Percentiles rank a stretch among this genome's conserved stretches.
Evolutionary conservation across 768 basidiomycete genomes (phyloP).

Genomic region (Calocera cornea): DNA sequence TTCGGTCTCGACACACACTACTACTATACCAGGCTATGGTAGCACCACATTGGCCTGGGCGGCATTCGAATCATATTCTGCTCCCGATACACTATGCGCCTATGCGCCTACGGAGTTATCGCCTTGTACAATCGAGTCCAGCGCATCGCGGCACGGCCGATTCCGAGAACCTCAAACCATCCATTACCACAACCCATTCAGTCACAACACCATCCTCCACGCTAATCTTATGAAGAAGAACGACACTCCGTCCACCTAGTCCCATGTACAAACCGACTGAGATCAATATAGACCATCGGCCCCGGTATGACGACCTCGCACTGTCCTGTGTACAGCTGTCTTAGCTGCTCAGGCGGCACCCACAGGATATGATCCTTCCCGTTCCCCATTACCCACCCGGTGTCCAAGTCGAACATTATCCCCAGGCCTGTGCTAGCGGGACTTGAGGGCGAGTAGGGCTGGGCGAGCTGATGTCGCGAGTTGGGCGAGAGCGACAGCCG

Average conservation of each 20-base stretch:
- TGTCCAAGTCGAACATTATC: background rate
- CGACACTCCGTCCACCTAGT: background rate
- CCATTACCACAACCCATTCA: no score
- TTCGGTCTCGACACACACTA: no score
- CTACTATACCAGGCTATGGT: no score
- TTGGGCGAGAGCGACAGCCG: background rate
- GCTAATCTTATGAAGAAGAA: no score
- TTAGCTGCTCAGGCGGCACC: background rate
- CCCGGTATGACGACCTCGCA: background rate
- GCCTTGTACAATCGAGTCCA: no score
- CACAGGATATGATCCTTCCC: background rate
- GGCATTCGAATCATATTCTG: no score
- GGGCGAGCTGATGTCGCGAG: background rate
- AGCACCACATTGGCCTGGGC: no score
- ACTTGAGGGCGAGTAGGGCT: background rate
- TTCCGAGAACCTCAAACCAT: no score
- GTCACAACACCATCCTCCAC: no score
- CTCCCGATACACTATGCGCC: no score
- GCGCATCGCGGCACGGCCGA: no score
- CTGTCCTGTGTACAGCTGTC: background rate
- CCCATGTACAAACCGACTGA: background rate
- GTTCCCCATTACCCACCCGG: background rate
- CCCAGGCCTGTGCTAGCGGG: background rate
- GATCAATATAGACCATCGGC: background rate
- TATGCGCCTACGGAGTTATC: no score